A percentile compares a stretch with the other conserved stretches of the same genome.
phyloP scores from a whole-genome alignment of 1,284 basidiomycete species.

The Apiotrichum domesticum region DNA sequence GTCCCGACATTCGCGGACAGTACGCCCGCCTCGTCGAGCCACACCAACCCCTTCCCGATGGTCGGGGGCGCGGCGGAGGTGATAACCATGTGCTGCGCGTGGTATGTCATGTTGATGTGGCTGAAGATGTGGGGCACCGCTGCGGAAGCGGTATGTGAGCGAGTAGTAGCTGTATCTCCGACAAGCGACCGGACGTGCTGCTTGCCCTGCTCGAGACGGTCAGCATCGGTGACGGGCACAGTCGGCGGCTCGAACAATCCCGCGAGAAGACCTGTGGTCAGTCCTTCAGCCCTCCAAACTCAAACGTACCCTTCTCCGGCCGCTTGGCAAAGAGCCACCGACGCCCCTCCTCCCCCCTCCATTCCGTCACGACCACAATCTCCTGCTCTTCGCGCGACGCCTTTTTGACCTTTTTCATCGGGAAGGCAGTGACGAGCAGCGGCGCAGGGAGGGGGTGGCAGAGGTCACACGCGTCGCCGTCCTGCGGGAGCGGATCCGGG shows the following conservation, averaged over 20 bases:
- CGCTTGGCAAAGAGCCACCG: slow-evolving; percentile 71
- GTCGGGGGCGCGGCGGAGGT: background rate
- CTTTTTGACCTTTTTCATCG: slow-evolving; percentile 80
- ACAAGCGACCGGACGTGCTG: background rate
- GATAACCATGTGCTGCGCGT: slow-evolving; percentile 49
- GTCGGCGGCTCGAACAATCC: slow-evolving; percentile 57
- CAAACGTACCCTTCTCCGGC: slow-evolving; percentile 65
- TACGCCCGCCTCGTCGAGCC: slow-evolving; percentile 31
- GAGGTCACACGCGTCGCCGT: slow-evolving; percentile 56
- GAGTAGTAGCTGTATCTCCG: background rate
- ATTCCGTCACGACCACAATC: slow-evolving; percentile 77
- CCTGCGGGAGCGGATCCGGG: slow-evolving; percentile 17
- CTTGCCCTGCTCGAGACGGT: slow-evolving; percentile 10
- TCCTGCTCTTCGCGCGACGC: slow-evolving; percentile 78
- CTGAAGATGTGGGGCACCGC: slow-evolving; percentile 72
- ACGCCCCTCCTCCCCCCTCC: slow-evolving; percentile 49
- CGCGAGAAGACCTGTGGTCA: slow-evolving; percentile 68
- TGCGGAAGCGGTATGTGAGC: background rate
- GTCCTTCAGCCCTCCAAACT: slow-evolving; percentile 6
- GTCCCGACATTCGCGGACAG: slow-evolving; percentile 42
- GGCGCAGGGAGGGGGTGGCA: slow-evolving; percentile 59
- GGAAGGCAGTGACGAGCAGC: slow-evolving; percentile 62
- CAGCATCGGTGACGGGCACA: slow-evolving; percentile 13
- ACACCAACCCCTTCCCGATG: slow-evolving; percentile 6
- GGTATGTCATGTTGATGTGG: slow-evolving; percentile 85